These are phyloP conservation scores for Pleurotus djamor DNA, from an alignment of 768 basidiomycete species.

Conservation along the genomic window DNA sequence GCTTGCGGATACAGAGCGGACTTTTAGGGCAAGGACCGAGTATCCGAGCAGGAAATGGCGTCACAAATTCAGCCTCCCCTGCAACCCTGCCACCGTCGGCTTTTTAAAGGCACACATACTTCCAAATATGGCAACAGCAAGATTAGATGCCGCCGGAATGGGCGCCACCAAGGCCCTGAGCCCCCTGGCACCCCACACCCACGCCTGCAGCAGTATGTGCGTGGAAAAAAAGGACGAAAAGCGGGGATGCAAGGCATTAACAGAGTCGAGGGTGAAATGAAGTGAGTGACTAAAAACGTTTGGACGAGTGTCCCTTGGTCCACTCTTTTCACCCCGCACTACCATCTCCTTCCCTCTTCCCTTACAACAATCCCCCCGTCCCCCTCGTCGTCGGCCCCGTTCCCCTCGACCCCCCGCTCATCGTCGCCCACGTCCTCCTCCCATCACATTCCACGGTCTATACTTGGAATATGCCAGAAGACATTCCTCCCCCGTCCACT, in stretches of 20 bases:
- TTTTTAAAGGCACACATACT: conserved; percentile 1
- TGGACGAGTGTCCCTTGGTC: conserved; percentile 28
- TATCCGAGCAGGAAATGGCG: not conserved
- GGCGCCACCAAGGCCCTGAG: not conserved
- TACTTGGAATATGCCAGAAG: conserved; percentile 31
- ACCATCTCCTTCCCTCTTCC: conserved; percentile 54
- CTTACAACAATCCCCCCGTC: conserved; percentile 39
- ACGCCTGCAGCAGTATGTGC: too few relatives aligned
- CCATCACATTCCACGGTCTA: conserved; percentile 12
- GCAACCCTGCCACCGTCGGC: conserved; percentile 2
- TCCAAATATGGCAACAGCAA: not conserved
- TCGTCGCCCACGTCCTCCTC: not conserved
- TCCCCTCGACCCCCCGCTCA: not conserved
- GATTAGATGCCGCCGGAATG: not conserved
- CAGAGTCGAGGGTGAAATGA: not conserved
- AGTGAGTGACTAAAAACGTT: not conserved
- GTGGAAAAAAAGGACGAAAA: not conserved
- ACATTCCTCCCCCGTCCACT: conserved; percentile 28
- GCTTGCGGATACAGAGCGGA: not conserved
- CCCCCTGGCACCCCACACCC: not conserved
- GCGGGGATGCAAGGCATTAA: not conserved
- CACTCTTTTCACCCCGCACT: conserved; percentile 46
- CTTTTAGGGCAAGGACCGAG: not conserved
- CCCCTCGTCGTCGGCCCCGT: conserved; percentile 25
- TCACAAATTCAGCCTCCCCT: not conserved